Conservation (phyloP, 2,329 filamentous ascomycete genomes). For the Myriosclerotinia scirpicola region DNA sequence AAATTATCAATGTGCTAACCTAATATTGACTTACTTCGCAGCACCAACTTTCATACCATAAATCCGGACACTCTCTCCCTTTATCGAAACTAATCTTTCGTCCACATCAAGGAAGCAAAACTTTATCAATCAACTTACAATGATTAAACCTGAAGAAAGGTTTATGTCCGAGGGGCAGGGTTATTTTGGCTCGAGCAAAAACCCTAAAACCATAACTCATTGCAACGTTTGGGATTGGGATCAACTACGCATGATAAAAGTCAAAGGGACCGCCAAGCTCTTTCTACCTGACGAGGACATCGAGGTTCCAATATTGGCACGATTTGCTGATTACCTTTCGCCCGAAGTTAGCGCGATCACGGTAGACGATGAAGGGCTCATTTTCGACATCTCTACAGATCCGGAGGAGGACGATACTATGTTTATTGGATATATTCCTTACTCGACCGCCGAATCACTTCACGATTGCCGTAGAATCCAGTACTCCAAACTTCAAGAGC, state of each 20-base stretch:
- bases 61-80: too few relatives aligned
- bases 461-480: neutral
- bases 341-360: neutral
- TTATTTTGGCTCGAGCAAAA: neutral
- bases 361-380: neutral
- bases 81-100: too few relatives aligned
- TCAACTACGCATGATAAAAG: neutral
- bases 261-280: neutral
- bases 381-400: neutral
- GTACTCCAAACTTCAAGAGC: slow-evolving; percentile 1
- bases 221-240: neutral
- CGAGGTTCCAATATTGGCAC: neutral
- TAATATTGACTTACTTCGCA: too few relatives aligned
- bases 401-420: neutral
- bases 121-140: neutral
- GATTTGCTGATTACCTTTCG: neutral
- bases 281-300: neutral
- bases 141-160: neutral
- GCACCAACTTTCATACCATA: too few relatives aligned
- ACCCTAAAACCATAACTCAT: neutral
- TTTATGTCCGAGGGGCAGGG: neutral
- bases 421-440: neutral
- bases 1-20: too few relatives aligned
- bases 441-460: neutral
- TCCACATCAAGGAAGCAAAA: too few relatives aligned